A percentile compares a stretch with the other conserved stretches of the same genome.
Evolutionary conservation across 306 rosid species (phyloP).

Genomic region (Crotalaria pallida): DNA sequence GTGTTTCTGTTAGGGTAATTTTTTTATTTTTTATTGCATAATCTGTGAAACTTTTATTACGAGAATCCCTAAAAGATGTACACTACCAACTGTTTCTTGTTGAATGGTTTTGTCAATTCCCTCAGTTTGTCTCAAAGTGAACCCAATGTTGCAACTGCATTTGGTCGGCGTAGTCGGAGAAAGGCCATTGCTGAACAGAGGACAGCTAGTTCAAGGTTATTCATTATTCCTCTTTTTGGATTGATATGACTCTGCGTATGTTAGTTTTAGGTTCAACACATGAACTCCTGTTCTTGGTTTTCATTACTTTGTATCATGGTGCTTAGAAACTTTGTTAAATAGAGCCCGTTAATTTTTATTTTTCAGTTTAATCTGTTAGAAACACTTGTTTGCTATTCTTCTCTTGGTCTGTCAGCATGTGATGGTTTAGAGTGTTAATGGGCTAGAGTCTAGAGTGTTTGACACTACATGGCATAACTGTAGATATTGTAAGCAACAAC

Average conservation of each 20-base stretch:
- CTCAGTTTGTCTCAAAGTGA: constrained; percentile 96
- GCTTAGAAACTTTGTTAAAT: background rate
- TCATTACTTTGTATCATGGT: background rate
- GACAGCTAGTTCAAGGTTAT: constrained; percentile 99
- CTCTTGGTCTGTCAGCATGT: background rate
- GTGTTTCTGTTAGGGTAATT: constrained; percentile 5
- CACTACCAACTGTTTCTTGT: constrained; percentile 37
- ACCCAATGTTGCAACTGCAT: constrained; percentile 93
- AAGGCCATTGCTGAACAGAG: constrained; percentile 95
- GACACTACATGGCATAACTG: background rate
- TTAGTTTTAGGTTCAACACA: constrained; percentile 14
- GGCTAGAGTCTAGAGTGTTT: constrained; percentile 7
- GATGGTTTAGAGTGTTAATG: constrained; percentile 16
- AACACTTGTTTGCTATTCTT: background rate
- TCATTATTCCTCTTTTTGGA: constrained; percentile 31
- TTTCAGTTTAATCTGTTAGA: background rate
- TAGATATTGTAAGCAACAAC: constrained; percentile 5
- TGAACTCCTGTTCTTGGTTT: constrained; percentile 19
- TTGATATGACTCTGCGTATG: constrained; percentile 17
- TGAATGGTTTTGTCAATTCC: constrained; percentile 45
- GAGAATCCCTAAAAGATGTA: constrained; percentile 27
- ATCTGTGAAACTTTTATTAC: constrained; percentile 25
- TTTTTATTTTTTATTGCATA: constrained; percentile 4
- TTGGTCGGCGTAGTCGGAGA: constrained; percentile 98
- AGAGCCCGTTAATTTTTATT: no score